phyloP scores from a whole-genome alignment of 768 basidiomycete genomes.

The Rhodotorula diobovata region DNA sequence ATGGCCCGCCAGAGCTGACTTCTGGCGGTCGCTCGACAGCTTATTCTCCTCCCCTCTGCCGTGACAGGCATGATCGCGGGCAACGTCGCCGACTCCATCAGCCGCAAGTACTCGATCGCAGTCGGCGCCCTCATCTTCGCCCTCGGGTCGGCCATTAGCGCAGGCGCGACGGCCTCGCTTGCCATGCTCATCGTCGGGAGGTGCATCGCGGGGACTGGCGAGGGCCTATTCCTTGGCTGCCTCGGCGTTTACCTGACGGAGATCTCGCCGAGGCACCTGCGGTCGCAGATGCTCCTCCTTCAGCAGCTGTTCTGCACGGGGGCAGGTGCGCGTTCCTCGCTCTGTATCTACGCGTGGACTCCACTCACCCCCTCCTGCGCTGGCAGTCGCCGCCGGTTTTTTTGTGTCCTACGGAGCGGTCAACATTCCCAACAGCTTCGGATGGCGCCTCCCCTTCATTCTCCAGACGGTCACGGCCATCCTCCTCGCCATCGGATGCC shows the following conservation, averaged over 20 bases:
- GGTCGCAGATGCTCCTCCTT: constrained; percentile 51
- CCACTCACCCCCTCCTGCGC: neutral
- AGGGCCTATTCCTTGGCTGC: neutral
- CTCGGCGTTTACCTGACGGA: constrained; percentile 45
- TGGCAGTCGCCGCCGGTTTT: constrained; percentile 44
- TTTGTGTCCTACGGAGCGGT: constrained; percentile 51
- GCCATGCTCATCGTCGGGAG: constrained; percentile 52
- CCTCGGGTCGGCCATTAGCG: constrained; percentile 49
- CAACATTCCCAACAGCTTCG: constrained; percentile 44
- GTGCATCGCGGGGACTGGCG: constrained; percentile 50
- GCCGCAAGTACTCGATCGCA: constrained; percentile 53
- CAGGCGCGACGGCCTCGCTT: constrained; percentile 36
- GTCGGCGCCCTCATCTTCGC: constrained; percentile 52
- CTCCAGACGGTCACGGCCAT: constrained; percentile 4
- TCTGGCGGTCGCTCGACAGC: neutral
- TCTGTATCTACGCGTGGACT: constrained; percentile 33
- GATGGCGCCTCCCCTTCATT: constrained; percentile 51
- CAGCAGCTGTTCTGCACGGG: constrained; percentile 53
- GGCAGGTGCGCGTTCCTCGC: constrained; percentile 48
- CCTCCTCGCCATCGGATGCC: constrained; percentile 45
- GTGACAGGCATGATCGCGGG: constrained; percentile 45
- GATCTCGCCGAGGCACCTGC: constrained; percentile 51
- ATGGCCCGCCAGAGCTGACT: too few species aligned
- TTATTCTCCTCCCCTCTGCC: constrained; percentile 40
- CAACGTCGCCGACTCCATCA: constrained; percentile 53